Evolutionary conservation across 192 early-diverging fungal species (phyloP).

Genomic region (Linnemannia schmuckeri): DNA sequence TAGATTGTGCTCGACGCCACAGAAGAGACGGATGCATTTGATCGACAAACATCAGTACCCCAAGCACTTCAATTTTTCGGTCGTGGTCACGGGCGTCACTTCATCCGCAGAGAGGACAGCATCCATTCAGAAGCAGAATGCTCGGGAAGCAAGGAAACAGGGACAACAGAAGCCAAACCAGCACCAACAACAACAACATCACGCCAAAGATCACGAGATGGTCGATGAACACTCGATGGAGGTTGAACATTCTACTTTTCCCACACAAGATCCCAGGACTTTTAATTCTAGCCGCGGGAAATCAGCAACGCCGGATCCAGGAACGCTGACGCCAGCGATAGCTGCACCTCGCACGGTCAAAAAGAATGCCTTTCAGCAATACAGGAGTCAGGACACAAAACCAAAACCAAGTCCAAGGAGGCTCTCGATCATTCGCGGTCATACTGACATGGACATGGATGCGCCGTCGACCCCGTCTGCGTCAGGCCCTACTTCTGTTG

Average conservation of each 20-base stretch:
- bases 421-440: neutral
- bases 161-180: neutral
- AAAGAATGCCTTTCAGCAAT: constrained; percentile 24
- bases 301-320: neutral
- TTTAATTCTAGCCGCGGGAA: neutral
- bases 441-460: constrained; percentile 24
- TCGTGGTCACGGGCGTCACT: constrained; percentile 57
- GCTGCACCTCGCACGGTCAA: constrained; percentile 5
- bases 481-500: neutral
- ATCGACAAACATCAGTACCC: constrained; percentile 70
- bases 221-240: constrained; percentile 16
- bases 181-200: neutral
- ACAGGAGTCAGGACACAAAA: constrained; percentile 8
- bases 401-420: neutral
- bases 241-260: neutral
- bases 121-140: constrained; percentile 23
- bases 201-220: constrained; percentile 1
- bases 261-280: neutral
- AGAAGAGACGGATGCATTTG: constrained; percentile 60
- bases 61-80: constrained; percentile 62
- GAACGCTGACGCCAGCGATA: no score
- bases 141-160: constrained; percentile 8
- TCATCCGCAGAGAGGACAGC: constrained; percentile 42
- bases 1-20: constrained; percentile 48
- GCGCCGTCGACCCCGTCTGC: neutral